A percentile compares a stretch with the other conserved stretches of the same genome.
These are phyloP conservation scores for Stygiomarasmius scandens DNA, from an alignment of 1,284 basidiomycete genomes.

Conservation along the genomic window DNA sequence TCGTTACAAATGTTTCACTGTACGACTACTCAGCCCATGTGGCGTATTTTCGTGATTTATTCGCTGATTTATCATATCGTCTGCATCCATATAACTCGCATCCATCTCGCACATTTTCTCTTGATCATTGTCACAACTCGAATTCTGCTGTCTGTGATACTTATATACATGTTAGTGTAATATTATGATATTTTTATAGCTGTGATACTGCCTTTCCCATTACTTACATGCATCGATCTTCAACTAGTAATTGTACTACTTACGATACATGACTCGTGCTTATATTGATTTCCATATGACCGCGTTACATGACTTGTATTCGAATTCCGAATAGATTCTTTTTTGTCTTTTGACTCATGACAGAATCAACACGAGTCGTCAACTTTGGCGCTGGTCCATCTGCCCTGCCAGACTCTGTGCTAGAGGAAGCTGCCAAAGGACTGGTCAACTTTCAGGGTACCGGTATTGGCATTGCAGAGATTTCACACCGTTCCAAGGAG, in stretches of 20 bases:
- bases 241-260: too few relatives aligned
- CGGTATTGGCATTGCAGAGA: slow-evolving; percentile 92
- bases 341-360: slow-evolving; percentile 28
- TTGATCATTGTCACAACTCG: too few relatives aligned
- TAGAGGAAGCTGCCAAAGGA: slow-evolving; percentile 77
- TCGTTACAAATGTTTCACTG: slow-evolving; percentile 8
- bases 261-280: neutral
- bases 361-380: slow-evolving; percentile 62
- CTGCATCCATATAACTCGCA: slow-evolving; percentile 15
- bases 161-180: neutral
- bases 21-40: slow-evolving; percentile 9
- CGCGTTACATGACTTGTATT: too few relatives aligned
- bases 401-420: slow-evolving; percentile 80
- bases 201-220: neutral
- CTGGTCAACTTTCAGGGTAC: slow-evolving; percentile 87
- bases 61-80: slow-evolving; percentile 30
- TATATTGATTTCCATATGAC: neutral
- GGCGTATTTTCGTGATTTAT: slow-evolving; percentile 31
- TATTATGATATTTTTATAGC: neutral
- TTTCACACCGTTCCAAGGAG: slow-evolving; percentile 90
- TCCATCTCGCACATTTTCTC: slow-evolving; percentile 13
- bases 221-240: neutral
- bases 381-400: slow-evolving; percentile 95
- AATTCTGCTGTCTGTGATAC: too few relatives aligned
- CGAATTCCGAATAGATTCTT: neutral